A percentile compares a stretch with the other conserved stretches of the same genome.
Evolutionary conservation across 768 basidiomycete species (phyloP).

Genomic region (Pulveroboletus frians): DNA sequence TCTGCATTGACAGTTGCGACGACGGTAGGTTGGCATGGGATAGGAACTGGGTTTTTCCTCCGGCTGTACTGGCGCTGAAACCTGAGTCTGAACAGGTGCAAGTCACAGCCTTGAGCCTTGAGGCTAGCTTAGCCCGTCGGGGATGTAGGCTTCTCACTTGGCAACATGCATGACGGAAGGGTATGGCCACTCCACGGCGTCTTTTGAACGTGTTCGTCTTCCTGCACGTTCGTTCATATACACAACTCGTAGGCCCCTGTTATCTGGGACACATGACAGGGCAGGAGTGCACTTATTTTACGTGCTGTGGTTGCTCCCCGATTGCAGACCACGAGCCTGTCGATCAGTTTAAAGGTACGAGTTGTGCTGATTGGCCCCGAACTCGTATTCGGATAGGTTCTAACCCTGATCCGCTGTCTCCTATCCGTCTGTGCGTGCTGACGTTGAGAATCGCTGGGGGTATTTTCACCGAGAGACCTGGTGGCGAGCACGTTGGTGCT

Average conservation of each 20-base stretch:
- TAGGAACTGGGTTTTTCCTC: neutral
- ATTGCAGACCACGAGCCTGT: conserved; percentile 45
- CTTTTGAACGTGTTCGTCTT: conserved; percentile 12
- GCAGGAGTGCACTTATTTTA: conserved; percentile 40
- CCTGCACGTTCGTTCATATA: neutral
- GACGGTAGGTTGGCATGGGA: neutral
- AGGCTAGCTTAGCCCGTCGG: neutral
- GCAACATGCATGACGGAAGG: conserved; percentile 5
- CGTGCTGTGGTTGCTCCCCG: conserved; percentile 41
- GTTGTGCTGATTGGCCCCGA: conserved; percentile 30
- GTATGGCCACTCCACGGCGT: conserved; percentile 4
- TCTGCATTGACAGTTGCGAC: neutral
- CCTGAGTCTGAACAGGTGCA: neutral
- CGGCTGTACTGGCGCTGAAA: neutral
- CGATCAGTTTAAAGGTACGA: conserved; percentile 46
- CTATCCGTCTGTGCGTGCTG: neutral
- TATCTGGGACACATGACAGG: neutral
- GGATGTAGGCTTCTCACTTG: conserved; percentile 1
- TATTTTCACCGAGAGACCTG: neutral
- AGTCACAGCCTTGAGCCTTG: neutral
- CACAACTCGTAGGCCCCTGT: neutral
- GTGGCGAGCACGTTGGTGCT: neutral
- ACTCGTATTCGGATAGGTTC: conserved; percentile 14
- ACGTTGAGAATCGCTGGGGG: conserved; percentile 1
- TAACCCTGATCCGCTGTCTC: neutral